Conservation (phyloP, 139 green algal genomes). For the Tetradesmus obliquus region DNA sequence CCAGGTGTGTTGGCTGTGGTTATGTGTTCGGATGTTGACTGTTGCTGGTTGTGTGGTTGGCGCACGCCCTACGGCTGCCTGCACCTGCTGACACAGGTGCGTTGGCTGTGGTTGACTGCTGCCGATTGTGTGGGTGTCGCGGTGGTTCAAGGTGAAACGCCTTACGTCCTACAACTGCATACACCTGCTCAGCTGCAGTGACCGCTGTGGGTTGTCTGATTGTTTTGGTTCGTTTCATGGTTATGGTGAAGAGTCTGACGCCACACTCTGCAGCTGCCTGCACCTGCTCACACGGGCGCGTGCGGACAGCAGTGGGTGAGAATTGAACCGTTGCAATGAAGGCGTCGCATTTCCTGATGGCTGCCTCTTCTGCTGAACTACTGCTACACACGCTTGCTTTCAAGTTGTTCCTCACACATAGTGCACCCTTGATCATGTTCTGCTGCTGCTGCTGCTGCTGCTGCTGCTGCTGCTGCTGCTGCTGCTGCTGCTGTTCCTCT, state of each 20-base stretch:
- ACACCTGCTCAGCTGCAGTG: no score
- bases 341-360: no score
- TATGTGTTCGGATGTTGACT: background rate
- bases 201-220: no score
- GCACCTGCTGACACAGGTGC: constrained; percentile 53
- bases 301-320: background rate
- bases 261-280: constrained; percentile 59
- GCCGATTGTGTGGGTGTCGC: no score
- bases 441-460: no score
- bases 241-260: no score
- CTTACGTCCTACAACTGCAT: no score
- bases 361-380: no score
- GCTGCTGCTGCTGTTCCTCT: background rate
- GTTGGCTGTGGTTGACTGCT: no score
- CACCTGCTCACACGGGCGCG: constrained; percentile 50
- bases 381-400: background rate
- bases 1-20: background rate
- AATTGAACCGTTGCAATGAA: background rate
- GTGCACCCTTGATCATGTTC: background rate
- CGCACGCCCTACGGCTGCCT: constrained; percentile 60
- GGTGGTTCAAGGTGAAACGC: no score
- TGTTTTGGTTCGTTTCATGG: no score
- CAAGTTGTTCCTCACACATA: background rate
- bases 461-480: no score
- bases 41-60: background rate